Evolutionary conservation across 2,329 filamentous ascomycete species (phyloP).

Genomic region (Hirsutella thompsonii): DNA sequence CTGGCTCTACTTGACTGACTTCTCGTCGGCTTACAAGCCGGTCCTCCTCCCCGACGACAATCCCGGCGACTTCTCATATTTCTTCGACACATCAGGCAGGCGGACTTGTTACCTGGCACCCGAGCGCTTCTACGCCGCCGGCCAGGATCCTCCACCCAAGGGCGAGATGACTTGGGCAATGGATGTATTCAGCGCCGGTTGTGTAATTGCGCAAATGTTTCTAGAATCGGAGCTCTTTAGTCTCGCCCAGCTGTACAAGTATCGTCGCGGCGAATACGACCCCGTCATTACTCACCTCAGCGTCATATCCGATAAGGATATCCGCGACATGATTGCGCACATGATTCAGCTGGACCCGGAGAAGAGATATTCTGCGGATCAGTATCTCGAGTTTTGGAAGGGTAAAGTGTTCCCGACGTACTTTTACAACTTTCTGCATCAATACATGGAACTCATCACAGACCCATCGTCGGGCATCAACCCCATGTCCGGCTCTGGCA

Average conservation of each 20-base stretch:
- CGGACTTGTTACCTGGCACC: constrained; percentile 92
- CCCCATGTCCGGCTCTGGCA: constrained; percentile 49
- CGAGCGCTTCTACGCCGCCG: constrained; percentile 71
- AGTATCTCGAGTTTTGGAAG: constrained; percentile 88
- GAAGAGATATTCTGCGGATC: constrained; percentile 81
- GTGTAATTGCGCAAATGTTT: constrained; percentile 93
- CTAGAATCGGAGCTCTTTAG: constrained; percentile 94
- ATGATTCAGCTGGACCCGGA: constrained; percentile 96
- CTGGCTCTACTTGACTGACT: constrained; percentile 97
- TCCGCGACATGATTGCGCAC: constrained; percentile 79
- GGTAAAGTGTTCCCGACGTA: constrained; percentile 89
- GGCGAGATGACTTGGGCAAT: constrained; percentile 74
- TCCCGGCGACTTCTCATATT: constrained; percentile 93
- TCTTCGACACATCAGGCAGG: constrained; percentile 85
- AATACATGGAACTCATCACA: constrained; percentile 94
- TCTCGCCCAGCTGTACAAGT: constrained; percentile 92
- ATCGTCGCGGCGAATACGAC: constrained; percentile 84
- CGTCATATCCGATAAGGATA: constrained; percentile 76
- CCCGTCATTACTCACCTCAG: constrained; percentile 68
- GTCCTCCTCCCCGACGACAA: constrained; percentile 92
- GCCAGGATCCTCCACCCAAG: constrained; percentile 47
- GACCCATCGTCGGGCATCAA: constrained; percentile 73
- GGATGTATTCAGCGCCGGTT: constrained; percentile 96
- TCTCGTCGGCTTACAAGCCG: constrained; percentile 90
- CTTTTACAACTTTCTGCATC: constrained; percentile 94